Conservation (phyloP, 2,329 filamentous ascomycete genomes). For the Trichoderma hamatum region DNA sequence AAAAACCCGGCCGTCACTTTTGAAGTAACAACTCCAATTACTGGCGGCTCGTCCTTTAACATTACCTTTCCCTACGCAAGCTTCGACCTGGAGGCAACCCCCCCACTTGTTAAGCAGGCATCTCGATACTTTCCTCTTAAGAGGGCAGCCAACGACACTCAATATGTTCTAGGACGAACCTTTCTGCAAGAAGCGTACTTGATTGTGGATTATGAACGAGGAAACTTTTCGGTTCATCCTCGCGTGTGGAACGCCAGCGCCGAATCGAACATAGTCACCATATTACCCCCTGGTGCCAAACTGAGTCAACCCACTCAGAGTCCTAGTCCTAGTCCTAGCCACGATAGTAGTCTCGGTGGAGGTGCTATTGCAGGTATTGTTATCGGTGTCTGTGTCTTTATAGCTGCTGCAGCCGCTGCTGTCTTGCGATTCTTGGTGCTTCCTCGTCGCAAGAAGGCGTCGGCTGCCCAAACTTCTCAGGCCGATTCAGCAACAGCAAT, state of each 20-base stretch:
- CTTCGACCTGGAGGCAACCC: constrained; percentile 27
- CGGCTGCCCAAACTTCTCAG: not conserved
- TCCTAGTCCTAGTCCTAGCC: not conserved
- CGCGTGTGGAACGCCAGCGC: constrained; percentile 26
- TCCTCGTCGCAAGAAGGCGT: constrained; percentile 16
- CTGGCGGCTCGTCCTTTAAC: constrained; percentile 21
- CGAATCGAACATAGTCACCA: constrained; percentile 22
- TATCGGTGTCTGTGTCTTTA: constrained; percentile 19
- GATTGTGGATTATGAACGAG: constrained; percentile 30
- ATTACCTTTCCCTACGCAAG: constrained; percentile 30
- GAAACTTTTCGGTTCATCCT: constrained; percentile 27
- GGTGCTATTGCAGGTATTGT: constrained; percentile 25
- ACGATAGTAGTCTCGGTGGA: not conserved
- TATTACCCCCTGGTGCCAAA: constrained; percentile 20
- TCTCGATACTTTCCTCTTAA: constrained; percentile 29
- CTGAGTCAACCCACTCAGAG: not conserved
- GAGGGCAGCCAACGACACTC: constrained; percentile 28
- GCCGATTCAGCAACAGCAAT: not conserved
- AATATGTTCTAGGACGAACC: constrained; percentile 28
- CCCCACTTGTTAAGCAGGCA: constrained; percentile 24
- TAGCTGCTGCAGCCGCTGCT: constrained; percentile 2
- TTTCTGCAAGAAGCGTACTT: constrained; percentile 30
- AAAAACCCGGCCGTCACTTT: constrained; percentile 25
- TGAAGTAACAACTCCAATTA: constrained; percentile 18
- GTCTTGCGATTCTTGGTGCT: constrained; percentile 18